These are phyloP conservation scores for Batrachochytrium dendrobatidis DNA, from an alignment of 371 early-diverging fungal species.

Conservation along the genomic window DNA sequence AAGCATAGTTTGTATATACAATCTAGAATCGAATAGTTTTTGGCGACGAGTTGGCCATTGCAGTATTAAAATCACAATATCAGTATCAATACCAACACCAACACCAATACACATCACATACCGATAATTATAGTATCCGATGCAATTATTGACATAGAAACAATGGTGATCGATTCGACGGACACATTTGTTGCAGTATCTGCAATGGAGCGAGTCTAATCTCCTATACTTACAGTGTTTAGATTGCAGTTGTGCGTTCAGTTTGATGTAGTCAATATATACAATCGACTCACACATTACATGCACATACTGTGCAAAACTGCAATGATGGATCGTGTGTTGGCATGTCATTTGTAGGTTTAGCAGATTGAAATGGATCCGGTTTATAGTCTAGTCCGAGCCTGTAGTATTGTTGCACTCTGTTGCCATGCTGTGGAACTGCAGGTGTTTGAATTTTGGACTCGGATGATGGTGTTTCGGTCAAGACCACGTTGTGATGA, in stretches of 20 bases:
- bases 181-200: conserved; percentile 30
- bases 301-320: not conserved
- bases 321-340: not conserved
- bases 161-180: conserved; percentile 33
- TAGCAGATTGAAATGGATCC: not conserved
- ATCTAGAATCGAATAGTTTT: not conserved
- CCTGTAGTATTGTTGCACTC: not conserved
- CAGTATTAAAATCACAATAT: not conserved
- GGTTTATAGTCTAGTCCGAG: not conserved
- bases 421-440: not conserved
- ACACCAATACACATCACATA: not conserved
- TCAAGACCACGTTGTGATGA: too few species aligned
- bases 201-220: conserved; percentile 14
- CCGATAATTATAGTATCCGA: conserved; percentile 29
- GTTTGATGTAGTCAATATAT: not conserved
- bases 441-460: not conserved
- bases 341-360: not conserved
- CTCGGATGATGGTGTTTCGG: too few species aligned
- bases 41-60: not conserved
- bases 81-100: not conserved
- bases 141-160: conserved; percentile 30
- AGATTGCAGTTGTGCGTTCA: not conserved
- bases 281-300: not conserved
- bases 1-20: not conserved
- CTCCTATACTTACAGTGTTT: not conserved